These are phyloP conservation scores for Didymella sp. DNA, from an alignment of 2,329 filamentous ascomycete species.

Conservation along the genomic window DNA sequence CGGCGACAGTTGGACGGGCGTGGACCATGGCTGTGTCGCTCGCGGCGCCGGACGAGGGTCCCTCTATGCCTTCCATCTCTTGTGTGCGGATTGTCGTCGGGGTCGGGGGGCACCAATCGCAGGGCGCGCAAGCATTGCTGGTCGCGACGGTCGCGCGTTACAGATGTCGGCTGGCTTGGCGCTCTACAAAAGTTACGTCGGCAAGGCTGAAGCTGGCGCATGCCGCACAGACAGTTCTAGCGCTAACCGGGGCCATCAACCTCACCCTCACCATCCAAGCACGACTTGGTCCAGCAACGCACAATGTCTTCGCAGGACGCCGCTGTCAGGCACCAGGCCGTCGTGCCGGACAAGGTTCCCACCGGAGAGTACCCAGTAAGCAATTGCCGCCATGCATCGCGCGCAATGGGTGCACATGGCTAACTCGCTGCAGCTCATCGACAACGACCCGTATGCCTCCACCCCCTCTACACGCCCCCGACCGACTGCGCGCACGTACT, in stretches of 20 bases:
- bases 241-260: no score
- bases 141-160: slow-evolving; percentile 23
- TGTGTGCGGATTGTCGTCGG: slow-evolving; percentile 2
- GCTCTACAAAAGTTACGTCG: not conserved
- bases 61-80: slow-evolving; percentile 10
- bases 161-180: slow-evolving; percentile 14
- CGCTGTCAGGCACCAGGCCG: slow-evolving; percentile 47
- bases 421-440: slow-evolving; percentile 77
- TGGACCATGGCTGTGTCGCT: slow-evolving; percentile 34
- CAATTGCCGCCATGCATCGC: slow-evolving; percentile 35
- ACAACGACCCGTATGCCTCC: slow-evolving; percentile 89
- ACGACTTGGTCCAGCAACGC: slow-evolving; percentile 15
- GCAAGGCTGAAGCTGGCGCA: not conserved
- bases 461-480: slow-evolving; percentile 4
- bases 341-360: slow-evolving; percentile 78
- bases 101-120: slow-evolving; percentile 4
- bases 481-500: slow-evolving; percentile 26
- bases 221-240: no score
- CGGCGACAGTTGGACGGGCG: slow-evolving; percentile 69
- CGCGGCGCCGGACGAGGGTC: slow-evolving; percentile 23
- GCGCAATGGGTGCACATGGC: slow-evolving; percentile 31
- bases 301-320: slow-evolving; percentile 42
- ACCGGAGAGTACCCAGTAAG: slow-evolving; percentile 87
- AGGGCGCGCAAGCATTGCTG: slow-evolving; percentile 19
- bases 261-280: slow-evolving; percentile 22